Conservation (phyloP, 2,329 filamentous ascomycete species). For the Aspergillus fumigatiaffinis region DNA sequence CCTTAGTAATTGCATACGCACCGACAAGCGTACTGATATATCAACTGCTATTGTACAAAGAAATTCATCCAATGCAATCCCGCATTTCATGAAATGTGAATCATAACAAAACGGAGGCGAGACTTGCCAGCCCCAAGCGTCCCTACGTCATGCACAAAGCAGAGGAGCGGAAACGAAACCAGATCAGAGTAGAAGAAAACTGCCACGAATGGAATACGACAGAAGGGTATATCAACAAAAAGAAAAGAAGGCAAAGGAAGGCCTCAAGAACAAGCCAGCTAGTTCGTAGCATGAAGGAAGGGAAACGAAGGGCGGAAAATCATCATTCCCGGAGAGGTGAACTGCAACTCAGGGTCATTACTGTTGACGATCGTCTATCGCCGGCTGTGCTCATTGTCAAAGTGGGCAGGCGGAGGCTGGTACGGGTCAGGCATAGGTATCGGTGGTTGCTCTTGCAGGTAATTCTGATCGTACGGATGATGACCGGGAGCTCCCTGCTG, state of each 20-base stretch:
- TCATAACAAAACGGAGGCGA: neutral
- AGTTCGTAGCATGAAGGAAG: neutral
- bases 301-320: neutral
- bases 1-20: neutral
- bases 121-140: neutral
- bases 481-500: constrained; percentile 2
- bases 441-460: constrained; percentile 26
- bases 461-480: constrained; percentile 18
- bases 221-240: neutral
- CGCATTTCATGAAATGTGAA: neutral
- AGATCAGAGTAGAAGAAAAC: neutral
- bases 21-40: neutral
- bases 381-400: constrained; percentile 15
- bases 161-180: neutral
- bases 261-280: neutral
- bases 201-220: neutral
- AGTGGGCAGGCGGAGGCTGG: constrained; percentile 23
- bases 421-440: constrained; percentile 31
- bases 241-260: neutral
- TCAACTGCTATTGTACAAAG: neutral
- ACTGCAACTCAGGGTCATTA: neutral
- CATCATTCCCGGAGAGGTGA: neutral
- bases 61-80: neutral
- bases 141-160: neutral
- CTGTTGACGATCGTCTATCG: neutral